Percentiles rank a stretch among this genome's conserved stretches.
Evolutionary conservation across 805 yeast species (phyloP).

Genomic region (Pichia kluyveri): DNA sequence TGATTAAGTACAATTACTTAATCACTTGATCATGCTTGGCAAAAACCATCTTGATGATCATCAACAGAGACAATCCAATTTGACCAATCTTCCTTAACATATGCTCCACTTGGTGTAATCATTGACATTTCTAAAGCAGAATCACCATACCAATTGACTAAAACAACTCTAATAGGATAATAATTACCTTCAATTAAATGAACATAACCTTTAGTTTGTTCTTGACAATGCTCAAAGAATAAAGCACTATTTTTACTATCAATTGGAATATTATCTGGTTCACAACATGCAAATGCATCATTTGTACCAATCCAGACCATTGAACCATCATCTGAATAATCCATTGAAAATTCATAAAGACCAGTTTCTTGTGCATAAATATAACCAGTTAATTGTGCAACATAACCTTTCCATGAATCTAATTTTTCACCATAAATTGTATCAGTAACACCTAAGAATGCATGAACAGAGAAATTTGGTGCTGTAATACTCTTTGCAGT

Average conservation of each 20-base stretch:
- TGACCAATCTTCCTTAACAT: conserved; percentile 2
- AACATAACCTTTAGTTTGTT: conserved; percentile 2
- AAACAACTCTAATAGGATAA: conserved; percentile 15
- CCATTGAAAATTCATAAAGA: conserved; percentile 17
- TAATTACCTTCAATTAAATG: conserved; percentile 9
- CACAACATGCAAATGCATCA: conserved; percentile 28
- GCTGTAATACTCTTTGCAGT: conserved; percentile 1
- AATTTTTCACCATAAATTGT: conserved; percentile 1
- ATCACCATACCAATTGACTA: conserved; percentile 7
- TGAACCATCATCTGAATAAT: conserved; percentile 23
- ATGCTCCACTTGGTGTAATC: conserved; percentile 5
- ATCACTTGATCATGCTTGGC: not conserved
- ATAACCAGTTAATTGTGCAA: conserved; percentile 7
- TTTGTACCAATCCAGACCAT: conserved; percentile 25
- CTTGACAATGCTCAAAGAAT: conserved; percentile 6
- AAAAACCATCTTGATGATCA: conserved; percentile 1
- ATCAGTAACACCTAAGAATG: conserved; percentile 1
- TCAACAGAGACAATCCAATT: conserved; percentile 3
- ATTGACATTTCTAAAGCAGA: conserved; percentile 5
- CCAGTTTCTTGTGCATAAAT: conserved; percentile 17
- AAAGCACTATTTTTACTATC: conserved; percentile 3
- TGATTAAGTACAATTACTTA: too few species aligned
- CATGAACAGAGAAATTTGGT: conserved; percentile 7
- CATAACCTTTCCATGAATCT: conserved; percentile 8
- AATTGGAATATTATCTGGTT: conserved; percentile 6